Evolutionary conservation across 2,329 filamentous ascomycete genomes (phyloP).

Genomic region (Monilinia fructicola): DNA sequence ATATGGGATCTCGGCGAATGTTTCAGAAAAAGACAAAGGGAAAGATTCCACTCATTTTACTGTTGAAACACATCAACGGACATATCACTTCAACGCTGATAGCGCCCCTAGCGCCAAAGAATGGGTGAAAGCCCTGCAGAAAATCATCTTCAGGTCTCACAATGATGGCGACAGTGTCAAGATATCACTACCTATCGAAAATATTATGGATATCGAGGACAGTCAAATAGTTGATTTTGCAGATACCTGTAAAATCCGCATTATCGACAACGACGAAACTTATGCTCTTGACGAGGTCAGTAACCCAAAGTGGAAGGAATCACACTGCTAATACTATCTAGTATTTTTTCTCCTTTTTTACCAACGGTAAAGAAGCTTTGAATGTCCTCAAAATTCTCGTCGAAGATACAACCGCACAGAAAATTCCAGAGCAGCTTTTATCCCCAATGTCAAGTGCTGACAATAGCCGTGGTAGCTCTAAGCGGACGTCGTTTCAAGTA

Average conservation of each 20-base stretch:
- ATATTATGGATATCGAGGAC: conserved; percentile 89
- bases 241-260: conserved; percentile 88
- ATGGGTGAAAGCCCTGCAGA: conserved; percentile 92
- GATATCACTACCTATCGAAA: conserved; percentile 84
- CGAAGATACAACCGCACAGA: conserved; percentile 40
- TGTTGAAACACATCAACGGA: conserved; percentile 78
- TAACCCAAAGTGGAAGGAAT: conserved; percentile 20
- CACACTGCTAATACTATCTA: conserved; percentile 44
- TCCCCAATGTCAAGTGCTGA: conserved; percentile 28
- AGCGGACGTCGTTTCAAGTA: conserved; percentile 32
- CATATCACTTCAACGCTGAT: conserved; percentile 86
- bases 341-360: conserved; percentile 98
- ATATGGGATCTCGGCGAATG: conserved; percentile 82
- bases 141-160: conserved; percentile 91
- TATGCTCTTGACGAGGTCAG: conserved; percentile 89
- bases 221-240: conserved; percentile 88
- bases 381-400: conserved; percentile 60
- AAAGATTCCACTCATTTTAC: conserved; percentile 77
- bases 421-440: conserved; percentile 39
- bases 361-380: conserved; percentile 78
- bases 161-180: conserved; percentile 98
- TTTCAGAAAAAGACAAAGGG: conserved; percentile 68
- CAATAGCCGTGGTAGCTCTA: conserved; percentile 31
- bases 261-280: conserved; percentile 90
- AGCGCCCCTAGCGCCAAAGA: conserved; percentile 86